Evolutionary conservation across 805 yeast genomes (phyloP).

Genomic region (Lipomyces mesembrius): DNA sequence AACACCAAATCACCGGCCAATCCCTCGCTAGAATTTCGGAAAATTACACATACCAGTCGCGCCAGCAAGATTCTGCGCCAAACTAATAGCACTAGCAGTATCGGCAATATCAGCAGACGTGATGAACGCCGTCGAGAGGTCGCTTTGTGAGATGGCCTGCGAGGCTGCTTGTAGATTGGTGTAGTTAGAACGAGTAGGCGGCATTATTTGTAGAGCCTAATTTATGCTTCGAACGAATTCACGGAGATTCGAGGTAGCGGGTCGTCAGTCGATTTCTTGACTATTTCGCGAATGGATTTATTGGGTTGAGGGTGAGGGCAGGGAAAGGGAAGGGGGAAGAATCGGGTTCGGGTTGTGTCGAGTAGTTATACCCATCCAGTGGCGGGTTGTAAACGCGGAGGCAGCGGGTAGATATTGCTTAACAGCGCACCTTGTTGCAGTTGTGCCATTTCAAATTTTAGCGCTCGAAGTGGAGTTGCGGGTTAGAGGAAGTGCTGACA

Average conservation of each 20-base stretch:
- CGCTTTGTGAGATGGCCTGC: conserved; percentile 17
- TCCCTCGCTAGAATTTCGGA: not conserved
- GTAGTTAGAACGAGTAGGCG: conserved; percentile 5
- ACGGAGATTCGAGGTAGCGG: not conserved
- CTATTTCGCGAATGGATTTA: not conserved
- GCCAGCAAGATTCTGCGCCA: conserved; percentile 27
- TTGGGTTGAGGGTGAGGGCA: conserved; percentile 17
- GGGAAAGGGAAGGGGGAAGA: conserved; percentile 25
- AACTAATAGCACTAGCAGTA: conserved; percentile 4
- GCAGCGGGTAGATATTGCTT: not conserved
- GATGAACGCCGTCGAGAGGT: conserved; percentile 18
- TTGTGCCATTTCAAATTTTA: conserved; percentile 2
- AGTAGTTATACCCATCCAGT: not conserved
- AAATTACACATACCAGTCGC: conserved; percentile 21
- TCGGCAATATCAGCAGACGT: conserved; percentile 10
- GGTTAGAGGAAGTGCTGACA: not conserved
- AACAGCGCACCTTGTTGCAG: not conserved
- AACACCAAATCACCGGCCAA: not conserved
- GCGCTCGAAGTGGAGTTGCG: not conserved
- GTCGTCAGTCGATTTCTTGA: not conserved
- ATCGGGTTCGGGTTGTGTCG: conserved; percentile 26
- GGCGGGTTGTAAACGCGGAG: not conserved
- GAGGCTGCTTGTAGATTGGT: conserved; percentile 5
- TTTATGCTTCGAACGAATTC: not conserved
- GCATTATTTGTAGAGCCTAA: not conserved